Base-by-base conservation (phyloP, 1,139 yeast species). In the Sugiyamaella paludigena region DNA sequence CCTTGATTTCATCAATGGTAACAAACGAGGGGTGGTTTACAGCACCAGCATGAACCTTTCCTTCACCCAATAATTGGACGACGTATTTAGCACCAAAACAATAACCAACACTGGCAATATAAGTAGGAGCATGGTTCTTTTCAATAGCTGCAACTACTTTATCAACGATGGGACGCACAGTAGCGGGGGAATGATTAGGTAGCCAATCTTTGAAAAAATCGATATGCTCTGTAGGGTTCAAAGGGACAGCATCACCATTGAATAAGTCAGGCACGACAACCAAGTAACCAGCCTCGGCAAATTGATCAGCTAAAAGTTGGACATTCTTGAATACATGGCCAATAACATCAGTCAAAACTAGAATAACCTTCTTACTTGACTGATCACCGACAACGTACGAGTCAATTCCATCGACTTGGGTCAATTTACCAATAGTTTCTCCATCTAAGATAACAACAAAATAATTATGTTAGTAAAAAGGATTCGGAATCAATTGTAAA, bases 41-140 rank as follows among this genome's bases (percentile, higher is more conserved):
- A 8, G 91, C 94, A 58, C 78, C 88, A 30, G 75, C 84, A 52
- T 81, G 59, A 28, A 79, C 66, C 26, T 68, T 58, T 26, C 63
- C 71, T 13, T 67, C 66, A 1, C 78, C 69, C 45, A 84, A 68
- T 49, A 83, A 75, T 51, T 76, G 80, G 43, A 84, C 62, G 28
- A 77, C 80, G 56, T 72, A 81, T 66, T 82, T 84, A 45, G 89
- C 96, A 61, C 96, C 96, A 59, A 75, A 88, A 71, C 96, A 89
- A 74, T 87, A 83, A 15, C 96, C 96, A 48, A 84, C 70, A 15
- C 80, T 80, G 45, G 76, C 82, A 27, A 84, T 54, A 57, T 75
- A 80, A 49, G 75, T 69, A 9, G 87, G 84, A 4, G 70, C 64
- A 47, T 68, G 65, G 48, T 76, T 78, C 31, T 36, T 24, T 26